Conservation (phyloP, 2,329 filamentous ascomycete species). For the Dactylellina leptospora region DNA sequence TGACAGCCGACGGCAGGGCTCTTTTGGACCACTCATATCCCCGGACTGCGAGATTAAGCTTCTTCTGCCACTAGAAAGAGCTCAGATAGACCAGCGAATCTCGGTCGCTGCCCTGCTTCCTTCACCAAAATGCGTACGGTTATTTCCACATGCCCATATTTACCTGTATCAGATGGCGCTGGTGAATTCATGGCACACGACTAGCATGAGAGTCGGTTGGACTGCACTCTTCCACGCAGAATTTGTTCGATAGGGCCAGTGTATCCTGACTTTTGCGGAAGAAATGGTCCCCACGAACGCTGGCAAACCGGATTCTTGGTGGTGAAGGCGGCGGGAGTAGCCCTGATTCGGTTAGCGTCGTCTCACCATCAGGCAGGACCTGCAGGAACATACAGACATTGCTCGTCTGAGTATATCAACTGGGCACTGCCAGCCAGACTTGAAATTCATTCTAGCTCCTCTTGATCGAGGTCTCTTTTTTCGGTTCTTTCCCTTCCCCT, state of each 20-base stretch:
- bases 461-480: conserved; percentile 19
- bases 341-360: conserved; percentile 38
- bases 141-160: conserved; percentile 37
- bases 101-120: conserved; percentile 38
- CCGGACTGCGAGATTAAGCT: conserved; percentile 21
- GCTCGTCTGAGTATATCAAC: conserved; percentile 48
- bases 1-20: conserved; percentile 29
- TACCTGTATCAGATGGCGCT: conserved; percentile 52
- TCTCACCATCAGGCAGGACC: conserved; percentile 46
- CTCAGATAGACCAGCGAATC: conserved; percentile 44
- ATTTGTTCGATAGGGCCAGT: conserved; percentile 23
- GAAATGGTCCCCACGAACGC: conserved; percentile 10
- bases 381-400: conserved; percentile 36
- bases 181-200: conserved; percentile 32
- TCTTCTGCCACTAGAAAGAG: conserved; percentile 10
- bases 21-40: conserved; percentile 38
- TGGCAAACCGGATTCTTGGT: too few species aligned
- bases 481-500: conserved; percentile 15
- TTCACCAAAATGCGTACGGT: conserved; percentile 33
- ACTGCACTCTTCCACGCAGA: conserved; percentile 9
- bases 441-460: conserved; percentile 13
- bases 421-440: conserved; percentile 33
- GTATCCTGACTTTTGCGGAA: conserved; percentile 44
- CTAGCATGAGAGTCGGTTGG: conserved; percentile 27
- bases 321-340: too few species aligned